Conservation (phyloP, 2,329 filamentous ascomycete genomes). For the Ophiocordyceps australis region DNA sequence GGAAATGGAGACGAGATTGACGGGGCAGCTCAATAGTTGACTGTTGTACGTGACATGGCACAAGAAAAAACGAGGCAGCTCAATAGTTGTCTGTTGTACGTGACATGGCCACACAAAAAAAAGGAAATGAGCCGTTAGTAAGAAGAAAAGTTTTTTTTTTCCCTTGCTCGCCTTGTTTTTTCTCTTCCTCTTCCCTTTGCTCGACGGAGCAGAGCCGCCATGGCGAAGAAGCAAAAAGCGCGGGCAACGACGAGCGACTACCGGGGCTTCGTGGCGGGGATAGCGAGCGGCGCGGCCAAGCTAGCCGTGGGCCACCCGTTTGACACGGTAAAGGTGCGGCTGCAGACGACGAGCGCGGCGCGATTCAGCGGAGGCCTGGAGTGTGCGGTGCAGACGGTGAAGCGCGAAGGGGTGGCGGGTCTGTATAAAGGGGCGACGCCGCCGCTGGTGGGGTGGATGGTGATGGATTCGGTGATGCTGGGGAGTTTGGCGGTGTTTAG, state of each 20-base stretch:
- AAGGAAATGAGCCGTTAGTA: no score
- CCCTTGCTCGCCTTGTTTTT: no score
- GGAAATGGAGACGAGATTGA: no score
- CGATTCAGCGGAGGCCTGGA: slow-evolving; percentile 78
- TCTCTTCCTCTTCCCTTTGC: no score
- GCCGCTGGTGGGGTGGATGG: slow-evolving; percentile 92
- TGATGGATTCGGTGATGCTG: slow-evolving; percentile 87
- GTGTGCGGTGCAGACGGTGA: slow-evolving; percentile 68
- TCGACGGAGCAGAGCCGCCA: background rate
- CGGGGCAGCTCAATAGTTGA: no score
- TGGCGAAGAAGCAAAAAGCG: background rate
- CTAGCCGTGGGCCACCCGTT: slow-evolving; percentile 64
- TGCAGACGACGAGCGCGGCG: slow-evolving; percentile 64
- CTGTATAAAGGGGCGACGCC: slow-evolving; percentile 92
- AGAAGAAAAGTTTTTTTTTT: no score
- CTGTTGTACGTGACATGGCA: no score
- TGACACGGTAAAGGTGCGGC: slow-evolving; percentile 90
- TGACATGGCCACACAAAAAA: no score
- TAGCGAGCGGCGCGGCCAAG: slow-evolving; percentile 89
- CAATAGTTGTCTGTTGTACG: no score
- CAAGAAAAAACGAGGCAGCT: no score
- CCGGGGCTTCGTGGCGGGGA: slow-evolving; percentile 92
- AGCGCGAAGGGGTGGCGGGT: slow-evolving; percentile 67
- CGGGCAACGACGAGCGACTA: slow-evolving; percentile 34
- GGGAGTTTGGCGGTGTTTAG: slow-evolving; percentile 85